Conservation (phyloP, 1,139 yeast species). For the Blastobotrys arbuscula region DNA sequence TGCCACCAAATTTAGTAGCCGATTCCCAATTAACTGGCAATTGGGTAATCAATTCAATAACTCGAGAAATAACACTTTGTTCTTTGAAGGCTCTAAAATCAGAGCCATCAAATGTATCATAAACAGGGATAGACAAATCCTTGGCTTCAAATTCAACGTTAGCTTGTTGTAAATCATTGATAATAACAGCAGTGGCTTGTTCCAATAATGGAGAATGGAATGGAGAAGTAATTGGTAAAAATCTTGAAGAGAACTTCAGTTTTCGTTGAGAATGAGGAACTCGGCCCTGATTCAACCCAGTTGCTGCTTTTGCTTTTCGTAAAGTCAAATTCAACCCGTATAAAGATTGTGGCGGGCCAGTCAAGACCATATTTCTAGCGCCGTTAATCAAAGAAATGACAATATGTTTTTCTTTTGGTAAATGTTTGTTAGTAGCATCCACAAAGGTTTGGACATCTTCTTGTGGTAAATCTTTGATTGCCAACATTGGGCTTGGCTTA, state of each 20-base stretch:
- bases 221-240: constrained; percentile 92
- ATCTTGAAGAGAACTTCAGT: constrained; percentile 85
- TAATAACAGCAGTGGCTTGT: constrained; percentile 62
- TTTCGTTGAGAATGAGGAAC: constrained; percentile 91
- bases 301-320: constrained; percentile 90
- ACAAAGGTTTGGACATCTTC: constrained; percentile 76
- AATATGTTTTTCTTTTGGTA: constrained; percentile 87
- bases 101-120: constrained; percentile 79
- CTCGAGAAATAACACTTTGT: constrained; percentile 47
- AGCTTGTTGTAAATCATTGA: constrained; percentile 56
- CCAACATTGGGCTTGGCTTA: constrained; percentile 94
- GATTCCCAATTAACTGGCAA: constrained; percentile 92
- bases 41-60: constrained; percentile 75
- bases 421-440: constrained; percentile 83
- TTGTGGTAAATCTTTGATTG: constrained; percentile 78
- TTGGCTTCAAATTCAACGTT: constrained; percentile 51
- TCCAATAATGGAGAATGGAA: constrained; percentile 87
- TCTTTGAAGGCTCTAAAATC: constrained; percentile 55
- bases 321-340: constrained; percentile 90
- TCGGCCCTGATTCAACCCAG: constrained; percentile 93
- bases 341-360: constrained; percentile 98
- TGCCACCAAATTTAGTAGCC: constrained; percentile 73
- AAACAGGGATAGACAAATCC: constrained; percentile 75
- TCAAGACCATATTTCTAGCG: constrained; percentile 88
- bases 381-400: constrained; percentile 90